Conservation (phyloP, 2,329 filamentous ascomycete species). For the Penicillium nordicum region DNA sequence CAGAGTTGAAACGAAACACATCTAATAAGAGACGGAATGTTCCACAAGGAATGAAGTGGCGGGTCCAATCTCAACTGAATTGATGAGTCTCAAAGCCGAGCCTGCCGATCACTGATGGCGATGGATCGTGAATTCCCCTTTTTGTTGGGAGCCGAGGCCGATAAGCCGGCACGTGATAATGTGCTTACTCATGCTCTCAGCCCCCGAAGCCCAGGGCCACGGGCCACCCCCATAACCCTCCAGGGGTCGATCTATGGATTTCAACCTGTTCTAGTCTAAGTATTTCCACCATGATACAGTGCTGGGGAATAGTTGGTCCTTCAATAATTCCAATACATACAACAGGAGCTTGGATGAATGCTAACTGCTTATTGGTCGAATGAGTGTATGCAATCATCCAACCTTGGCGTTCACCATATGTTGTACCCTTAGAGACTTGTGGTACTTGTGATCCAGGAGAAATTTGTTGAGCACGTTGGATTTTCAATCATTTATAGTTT, state of each 20-base stretch:
- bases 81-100: not conserved
- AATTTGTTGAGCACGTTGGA: not conserved
- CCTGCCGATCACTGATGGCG: not conserved
- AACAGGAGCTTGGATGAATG: not conserved
- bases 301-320: not conserved
- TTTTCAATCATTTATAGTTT: not conserved
- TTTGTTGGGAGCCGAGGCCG: conserved; percentile 8
- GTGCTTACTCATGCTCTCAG: not conserved
- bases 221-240: not conserved
- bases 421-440: too few species aligned
- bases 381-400: not conserved
- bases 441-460: not conserved
- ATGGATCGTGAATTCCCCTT: not conserved
- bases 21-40: not conserved
- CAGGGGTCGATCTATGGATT: not conserved
- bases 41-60: not conserved
- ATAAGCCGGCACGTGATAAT: not conserved
- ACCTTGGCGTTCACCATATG: not conserved
- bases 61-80: not conserved
- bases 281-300: too few species aligned
- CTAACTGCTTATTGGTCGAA: not conserved
- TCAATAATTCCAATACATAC: not conserved
- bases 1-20: not conserved
- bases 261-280: not conserved
- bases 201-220: too few species aligned